phyloP scores from a whole-genome alignment of 2,329 filamentous ascomycete species.

The Fusarium anthophilum region DNA sequence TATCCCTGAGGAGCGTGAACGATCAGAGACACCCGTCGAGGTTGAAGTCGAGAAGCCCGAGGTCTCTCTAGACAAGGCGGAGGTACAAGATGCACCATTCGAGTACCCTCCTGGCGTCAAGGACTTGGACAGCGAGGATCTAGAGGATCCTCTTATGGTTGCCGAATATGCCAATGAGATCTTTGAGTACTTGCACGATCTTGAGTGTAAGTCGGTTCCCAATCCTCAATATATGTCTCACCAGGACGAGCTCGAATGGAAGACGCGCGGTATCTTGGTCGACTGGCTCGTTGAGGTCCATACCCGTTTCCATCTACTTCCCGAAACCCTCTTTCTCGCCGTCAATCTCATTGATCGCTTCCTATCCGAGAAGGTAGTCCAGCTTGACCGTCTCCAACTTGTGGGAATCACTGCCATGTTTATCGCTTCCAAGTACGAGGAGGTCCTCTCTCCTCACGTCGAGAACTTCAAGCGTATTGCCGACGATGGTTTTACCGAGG shows the following conservation, averaged over 20 bases:
- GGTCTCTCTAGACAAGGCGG: slow-evolving; percentile 21
- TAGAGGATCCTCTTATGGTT: slow-evolving; percentile 96
- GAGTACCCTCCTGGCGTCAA: slow-evolving; percentile 51
- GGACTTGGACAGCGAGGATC: slow-evolving; percentile 85
- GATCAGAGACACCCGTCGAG: slow-evolving; percentile 53
- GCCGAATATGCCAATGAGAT: slow-evolving; percentile 97
- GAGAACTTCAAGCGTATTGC: slow-evolving; percentile 97
- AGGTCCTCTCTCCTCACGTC: slow-evolving; percentile 95
- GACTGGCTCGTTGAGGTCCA: slow-evolving; percentile 99
- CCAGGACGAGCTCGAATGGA: slow-evolving; percentile 96
- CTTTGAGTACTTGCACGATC: slow-evolving; percentile 91
- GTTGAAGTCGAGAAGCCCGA: slow-evolving; percentile 14
- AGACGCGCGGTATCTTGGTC: slow-evolving; percentile 95
- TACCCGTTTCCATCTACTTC: slow-evolving; percentile 93
- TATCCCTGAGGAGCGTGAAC: slow-evolving; percentile 18
- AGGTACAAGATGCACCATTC: slow-evolving; percentile 12
- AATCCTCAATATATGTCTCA: slow-evolving; percentile 96
- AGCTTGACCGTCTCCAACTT: slow-evolving; percentile 93
- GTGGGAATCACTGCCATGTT: slow-evolving; percentile 99
- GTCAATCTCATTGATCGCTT: slow-evolving; percentile 99
- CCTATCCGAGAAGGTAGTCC: slow-evolving; percentile 92
- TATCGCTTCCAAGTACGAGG: slow-evolving; percentile 98
- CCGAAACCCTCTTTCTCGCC: slow-evolving; percentile 94
- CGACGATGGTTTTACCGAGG: slow-evolving; percentile 94
- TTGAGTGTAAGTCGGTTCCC: slow-evolving; percentile 81